Evolutionary conservation across 495 filamentous ascomycete genomes (phyloP).

Genomic region (Aspergillus asperescens): DNA sequence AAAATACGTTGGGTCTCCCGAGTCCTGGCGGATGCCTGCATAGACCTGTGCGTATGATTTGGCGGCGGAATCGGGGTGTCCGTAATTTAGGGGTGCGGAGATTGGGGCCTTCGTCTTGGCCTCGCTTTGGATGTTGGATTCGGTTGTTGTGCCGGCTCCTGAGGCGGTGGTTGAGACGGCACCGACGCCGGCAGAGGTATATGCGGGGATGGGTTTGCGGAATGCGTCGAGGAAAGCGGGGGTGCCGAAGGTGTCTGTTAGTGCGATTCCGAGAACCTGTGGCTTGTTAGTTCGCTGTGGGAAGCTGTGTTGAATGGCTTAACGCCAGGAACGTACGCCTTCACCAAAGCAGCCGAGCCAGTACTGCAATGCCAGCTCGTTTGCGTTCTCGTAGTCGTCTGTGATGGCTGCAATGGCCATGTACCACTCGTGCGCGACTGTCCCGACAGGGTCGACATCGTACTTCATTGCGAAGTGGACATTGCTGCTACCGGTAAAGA

Average conservation of each 20-base stretch:
- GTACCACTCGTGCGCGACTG: slow-evolving; percentile 98
- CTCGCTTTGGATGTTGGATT: slow-evolving; percentile 24
- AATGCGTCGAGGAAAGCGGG: slow-evolving; percentile 84
- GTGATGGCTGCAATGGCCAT: slow-evolving; percentile 95
- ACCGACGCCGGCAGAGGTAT: slow-evolving; percentile 31
- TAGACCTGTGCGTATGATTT: slow-evolving; percentile 80
- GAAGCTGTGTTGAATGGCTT: neutral
- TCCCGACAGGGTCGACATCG: slow-evolving; percentile 75
- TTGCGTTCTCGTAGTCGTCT: slow-evolving; percentile 75
- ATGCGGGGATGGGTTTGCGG: slow-evolving; percentile 51
- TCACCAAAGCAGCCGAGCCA: slow-evolving; percentile 92
- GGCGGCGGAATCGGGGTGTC: slow-evolving; percentile 4
- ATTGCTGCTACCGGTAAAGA: slow-evolving; percentile 85
- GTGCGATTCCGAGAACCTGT: slow-evolving; percentile 75
- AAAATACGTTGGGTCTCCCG: slow-evolving; percentile 79
- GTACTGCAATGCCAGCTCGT: slow-evolving; percentile 72
- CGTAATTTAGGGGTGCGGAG: slow-evolving; percentile 19
- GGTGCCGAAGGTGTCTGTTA: slow-evolving; percentile 98
- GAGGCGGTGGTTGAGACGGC: slow-evolving; percentile 27
- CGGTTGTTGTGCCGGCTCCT: slow-evolving; percentile 25
- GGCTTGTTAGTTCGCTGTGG: slow-evolving; percentile 3
- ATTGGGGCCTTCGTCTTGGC: slow-evolving; percentile 28
- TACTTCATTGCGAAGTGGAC: slow-evolving; percentile 96
- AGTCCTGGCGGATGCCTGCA: slow-evolving; percentile 87
- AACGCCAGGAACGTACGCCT: slow-evolving; percentile 47